These are phyloP conservation scores for Trichosanthes cucumerina DNA, from an alignment of 306 rosid genomes.

Conservation along the genomic window DNA sequence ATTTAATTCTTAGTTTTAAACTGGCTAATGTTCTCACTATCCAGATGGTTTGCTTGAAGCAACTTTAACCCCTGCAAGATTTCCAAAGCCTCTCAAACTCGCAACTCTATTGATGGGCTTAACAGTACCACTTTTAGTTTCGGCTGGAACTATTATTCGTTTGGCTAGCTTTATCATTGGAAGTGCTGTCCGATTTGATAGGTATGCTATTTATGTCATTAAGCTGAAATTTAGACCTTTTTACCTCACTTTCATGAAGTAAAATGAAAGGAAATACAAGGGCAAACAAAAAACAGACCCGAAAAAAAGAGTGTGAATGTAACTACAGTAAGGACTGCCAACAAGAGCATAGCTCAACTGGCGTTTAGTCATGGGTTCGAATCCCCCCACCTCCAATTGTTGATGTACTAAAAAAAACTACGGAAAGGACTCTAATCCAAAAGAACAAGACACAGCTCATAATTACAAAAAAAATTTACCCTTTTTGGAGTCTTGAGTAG, in stretches of 20 bases:
- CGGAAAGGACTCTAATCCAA: neutral
- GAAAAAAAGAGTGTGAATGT: neutral
- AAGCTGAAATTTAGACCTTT: neutral
- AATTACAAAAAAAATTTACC: no score
- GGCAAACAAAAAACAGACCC: neutral
- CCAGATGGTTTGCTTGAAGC: constrained; percentile 96
- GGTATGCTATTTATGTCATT: constrained; percentile 30
- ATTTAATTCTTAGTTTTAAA: constrained; percentile 3
- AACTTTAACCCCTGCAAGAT: constrained; percentile 61
- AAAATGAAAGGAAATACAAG: neutral
- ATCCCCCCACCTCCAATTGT: no score
- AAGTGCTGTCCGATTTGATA: constrained; percentile 67
- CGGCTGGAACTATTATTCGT: constrained; percentile 64
- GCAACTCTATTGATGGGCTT: constrained; percentile 69
- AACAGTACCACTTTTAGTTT: constrained; percentile 58
- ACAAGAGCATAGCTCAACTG: no score
- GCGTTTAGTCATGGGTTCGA: no score
- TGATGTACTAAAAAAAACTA: no score
- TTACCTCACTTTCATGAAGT: neutral
- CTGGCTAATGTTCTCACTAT: constrained; percentile 15
- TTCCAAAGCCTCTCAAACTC: constrained; percentile 86
- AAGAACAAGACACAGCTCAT: neutral
- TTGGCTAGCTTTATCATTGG: constrained; percentile 56
- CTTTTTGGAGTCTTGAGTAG: no score
- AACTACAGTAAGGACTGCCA: neutral